Percentiles rank a stretch among this genome's conserved stretches.
These are phyloP conservation scores for Aspergillus hancockii DNA, from an alignment of 495 filamentous ascomycete genomes.

Conservation along the genomic window DNA sequence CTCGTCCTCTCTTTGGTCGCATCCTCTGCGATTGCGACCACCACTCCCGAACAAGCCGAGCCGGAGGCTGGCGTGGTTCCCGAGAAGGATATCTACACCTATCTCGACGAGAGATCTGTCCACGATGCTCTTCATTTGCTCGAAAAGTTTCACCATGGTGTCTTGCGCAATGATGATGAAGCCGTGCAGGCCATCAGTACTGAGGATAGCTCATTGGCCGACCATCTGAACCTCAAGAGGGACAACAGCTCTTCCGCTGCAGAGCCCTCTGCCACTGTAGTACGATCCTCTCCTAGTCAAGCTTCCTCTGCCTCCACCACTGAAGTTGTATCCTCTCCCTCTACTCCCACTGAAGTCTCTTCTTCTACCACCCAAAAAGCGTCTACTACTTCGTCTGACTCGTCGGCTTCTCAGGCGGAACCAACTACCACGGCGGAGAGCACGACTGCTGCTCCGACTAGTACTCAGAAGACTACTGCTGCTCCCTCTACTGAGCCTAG, in stretches of 20 bases:
- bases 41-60: constrained; percentile 15
- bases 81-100: constrained; percentile 15
- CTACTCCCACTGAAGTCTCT: constrained; percentile 38
- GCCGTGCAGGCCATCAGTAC: constrained; percentile 50
- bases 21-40: constrained; percentile 25
- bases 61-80: constrained; percentile 8
- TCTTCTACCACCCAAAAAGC: constrained; percentile 38
- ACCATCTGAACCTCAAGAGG: constrained; percentile 44
- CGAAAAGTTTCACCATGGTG: constrained; percentile 52
- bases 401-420: constrained; percentile 8
- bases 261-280: constrained; percentile 12
- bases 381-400: constrained; percentile 17
- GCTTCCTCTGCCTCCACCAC: constrained; percentile 43
- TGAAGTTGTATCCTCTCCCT: constrained; percentile 28
- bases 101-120: constrained; percentile 30
- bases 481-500: background rate
- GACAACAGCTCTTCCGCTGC: constrained; percentile 35
- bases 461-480: background rate
- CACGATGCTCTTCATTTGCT: constrained; percentile 54
- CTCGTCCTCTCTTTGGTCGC: constrained; percentile 30
- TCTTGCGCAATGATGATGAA: constrained; percentile 47
- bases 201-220: constrained; percentile 47
- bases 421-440: background rate
- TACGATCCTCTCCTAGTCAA: background rate
- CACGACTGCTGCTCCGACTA: background rate